These are phyloP conservation scores for Phlebiopsis flavidoalba DNA, from an alignment of 768 basidiomycete species.

Conservation along the genomic window DNA sequence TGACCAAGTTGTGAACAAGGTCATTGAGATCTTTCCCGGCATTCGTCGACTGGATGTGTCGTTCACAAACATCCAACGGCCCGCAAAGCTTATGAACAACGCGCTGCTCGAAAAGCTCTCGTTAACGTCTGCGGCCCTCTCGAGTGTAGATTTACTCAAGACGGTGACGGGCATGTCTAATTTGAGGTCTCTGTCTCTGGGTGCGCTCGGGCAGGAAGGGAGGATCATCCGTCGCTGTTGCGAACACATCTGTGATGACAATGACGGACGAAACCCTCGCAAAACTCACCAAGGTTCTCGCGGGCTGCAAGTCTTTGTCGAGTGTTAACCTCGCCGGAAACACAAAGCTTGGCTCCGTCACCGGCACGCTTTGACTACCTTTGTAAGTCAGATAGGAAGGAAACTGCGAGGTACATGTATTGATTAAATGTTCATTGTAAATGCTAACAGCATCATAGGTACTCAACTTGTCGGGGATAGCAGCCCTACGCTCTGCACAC, in stretches of 20 bases:
- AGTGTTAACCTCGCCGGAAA: constrained; percentile 61
- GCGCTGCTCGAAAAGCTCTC: constrained; percentile 54
- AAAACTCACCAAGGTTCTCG: constrained; percentile 38
- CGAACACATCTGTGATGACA: constrained; percentile 46
- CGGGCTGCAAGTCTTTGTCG: constrained; percentile 34
- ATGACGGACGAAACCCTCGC: constrained; percentile 47
- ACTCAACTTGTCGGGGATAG: constrained; percentile 54
- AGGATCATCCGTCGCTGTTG: constrained; percentile 37
- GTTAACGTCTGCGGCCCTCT: constrained; percentile 49
- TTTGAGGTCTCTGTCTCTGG: constrained; percentile 48
- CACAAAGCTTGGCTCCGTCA: constrained; percentile 44
- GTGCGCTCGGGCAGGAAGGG: constrained; percentile 49
- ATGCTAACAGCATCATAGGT: constrained; percentile 28
- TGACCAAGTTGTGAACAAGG: constrained; percentile 38
- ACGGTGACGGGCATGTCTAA: constrained; percentile 34
- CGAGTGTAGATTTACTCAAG: constrained; percentile 34
- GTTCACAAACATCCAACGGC: constrained; percentile 50
- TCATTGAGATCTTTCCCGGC: constrained; percentile 43
- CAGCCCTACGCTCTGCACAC: constrained; percentile 44
- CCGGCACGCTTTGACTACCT: constrained; percentile 35
- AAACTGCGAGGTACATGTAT: constrained; percentile 47
- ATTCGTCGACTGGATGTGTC: constrained; percentile 57
- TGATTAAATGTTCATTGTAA: neutral
- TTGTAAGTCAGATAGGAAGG: constrained; percentile 51
- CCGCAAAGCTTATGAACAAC: constrained; percentile 13